Conservation (phyloP, 495 filamentous ascomycete species). For the Tuber magnatum region DNA sequence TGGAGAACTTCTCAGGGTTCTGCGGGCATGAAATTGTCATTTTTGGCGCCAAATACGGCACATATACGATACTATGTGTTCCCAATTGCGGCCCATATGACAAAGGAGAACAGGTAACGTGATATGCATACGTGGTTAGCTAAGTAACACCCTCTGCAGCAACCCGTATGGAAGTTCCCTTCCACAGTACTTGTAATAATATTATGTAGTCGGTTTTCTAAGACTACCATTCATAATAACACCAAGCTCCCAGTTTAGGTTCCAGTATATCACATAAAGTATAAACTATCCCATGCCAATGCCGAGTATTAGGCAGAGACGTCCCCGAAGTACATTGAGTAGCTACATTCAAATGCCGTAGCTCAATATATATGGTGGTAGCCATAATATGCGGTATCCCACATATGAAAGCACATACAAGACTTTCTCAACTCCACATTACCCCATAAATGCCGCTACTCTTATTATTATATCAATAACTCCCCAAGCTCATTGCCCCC, state of each 20-base stretch:
- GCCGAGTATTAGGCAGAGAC: neutral
- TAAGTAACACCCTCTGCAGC: neutral
- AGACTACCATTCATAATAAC: neutral
- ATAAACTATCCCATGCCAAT: neutral
- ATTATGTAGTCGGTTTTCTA: neutral
- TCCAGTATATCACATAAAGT: neutral
- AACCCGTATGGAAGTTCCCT: neutral
- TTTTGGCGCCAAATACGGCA: neutral
- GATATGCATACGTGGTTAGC: neutral
- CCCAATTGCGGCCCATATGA: neutral
- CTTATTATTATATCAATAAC: conserved; percentile 1
- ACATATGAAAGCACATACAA: neutral
- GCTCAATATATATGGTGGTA: neutral
- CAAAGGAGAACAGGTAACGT: neutral
- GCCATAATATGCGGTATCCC: neutral
- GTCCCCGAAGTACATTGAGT: neutral
- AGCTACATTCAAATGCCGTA: neutral
- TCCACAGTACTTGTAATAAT: neutral
- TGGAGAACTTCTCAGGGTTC: neutral
- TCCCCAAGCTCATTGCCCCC: neutral
- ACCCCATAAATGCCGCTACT: neutral
- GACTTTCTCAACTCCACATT: neutral
- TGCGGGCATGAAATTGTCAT: neutral
- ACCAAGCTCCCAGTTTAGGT: neutral
- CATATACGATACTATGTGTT: neutral